Evolutionary conservation across 164 flowering plant genomes (phyloP), one percentile per base, ranked within the genome.

Genomic region (Sedum album): DNA sequence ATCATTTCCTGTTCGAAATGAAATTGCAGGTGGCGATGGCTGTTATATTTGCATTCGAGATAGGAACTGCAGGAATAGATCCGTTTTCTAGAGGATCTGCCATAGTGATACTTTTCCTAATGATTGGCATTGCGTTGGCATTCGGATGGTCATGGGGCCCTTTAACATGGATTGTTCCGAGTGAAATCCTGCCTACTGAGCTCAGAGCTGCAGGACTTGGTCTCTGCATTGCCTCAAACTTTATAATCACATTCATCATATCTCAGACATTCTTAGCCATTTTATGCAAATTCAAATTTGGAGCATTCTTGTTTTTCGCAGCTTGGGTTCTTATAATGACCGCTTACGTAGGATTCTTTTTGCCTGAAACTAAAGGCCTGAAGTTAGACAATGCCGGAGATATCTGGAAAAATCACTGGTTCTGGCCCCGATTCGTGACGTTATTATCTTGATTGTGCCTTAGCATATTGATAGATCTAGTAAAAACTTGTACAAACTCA

Each of bases 111-210:
- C 82, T 89, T 14, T 75, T 82, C 5, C 73, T 88, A 18, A 79
- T 88, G 88, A 85, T 90, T 70, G 23, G 71, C 11, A 85, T 81
- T 35, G 80, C 86, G 1, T 82, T 88, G n/a, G 91, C 83, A 7
- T 90, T 86, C 38, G 93, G 90, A 0, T 88, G 91, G 93, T 88
- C 93, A 35, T 90, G 91, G 96, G 90, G 96, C 0, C 93, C 96
- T 4, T 76, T 90, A 14, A 75, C 75, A 41, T 88, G 90, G 88
- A 83, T 88, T 6, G 72, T 90, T 21, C 91, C 96, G 0, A 86
- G 91, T 51, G 96, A 90, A 67, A 90, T 88, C 25, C 83, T 88
- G 33, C 96, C 96, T 0, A 65, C 83, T 72, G 79, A 85, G 35
- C 81, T 85, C n/a, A 74, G 96, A 23, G 60, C 91, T 9, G 76